Conservation (phyloP, 768 basidiomycete genomes). For the Hypsizygus marmoreus region DNA sequence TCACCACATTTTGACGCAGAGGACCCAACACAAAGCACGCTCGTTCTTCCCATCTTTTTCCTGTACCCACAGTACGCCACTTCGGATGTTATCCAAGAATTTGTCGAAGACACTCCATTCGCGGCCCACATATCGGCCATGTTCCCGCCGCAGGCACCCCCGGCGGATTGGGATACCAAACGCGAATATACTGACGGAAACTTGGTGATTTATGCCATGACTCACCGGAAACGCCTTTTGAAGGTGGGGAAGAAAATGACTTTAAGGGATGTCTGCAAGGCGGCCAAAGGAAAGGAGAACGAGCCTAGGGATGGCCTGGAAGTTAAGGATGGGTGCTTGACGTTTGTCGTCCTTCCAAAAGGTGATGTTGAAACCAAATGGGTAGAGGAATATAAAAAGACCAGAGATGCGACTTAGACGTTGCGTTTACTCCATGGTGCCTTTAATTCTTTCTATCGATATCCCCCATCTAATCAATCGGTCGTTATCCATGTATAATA, state of each 20-base stretch:
- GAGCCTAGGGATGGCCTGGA: conserved; percentile 78
- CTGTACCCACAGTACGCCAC: conserved; percentile 89
- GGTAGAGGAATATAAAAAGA: conserved; percentile 84
- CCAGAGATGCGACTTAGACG: conserved; percentile 28
- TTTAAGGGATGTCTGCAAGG: conserved; percentile 71
- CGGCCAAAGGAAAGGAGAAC: conserved; percentile 60
- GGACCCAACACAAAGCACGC: conserved; percentile 56
- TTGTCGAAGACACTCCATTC: conserved; percentile 85
- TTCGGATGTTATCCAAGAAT: conserved; percentile 86
- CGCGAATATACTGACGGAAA: conserved; percentile 65
- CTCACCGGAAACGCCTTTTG: conserved; percentile 70
- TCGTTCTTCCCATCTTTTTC: conserved; percentile 88
- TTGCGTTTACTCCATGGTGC: not conserved
- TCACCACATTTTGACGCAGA: conserved; percentile 68
- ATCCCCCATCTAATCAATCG: too few relatives aligned
- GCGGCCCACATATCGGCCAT: conserved; percentile 74
- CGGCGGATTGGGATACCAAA: conserved; percentile 76
- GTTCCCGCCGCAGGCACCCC: conserved; percentile 72
- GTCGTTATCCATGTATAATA: too few relatives aligned
- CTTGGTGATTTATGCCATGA: conserved; percentile 84
- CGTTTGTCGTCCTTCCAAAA: conserved; percentile 77
- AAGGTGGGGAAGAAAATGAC: conserved; percentile 94
- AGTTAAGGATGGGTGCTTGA: conserved; percentile 78
- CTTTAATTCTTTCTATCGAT: too few relatives aligned
- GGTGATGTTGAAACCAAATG: conserved; percentile 78